A percentile compares a stretch with the other conserved stretches of the same genome.
Conservation (phyloP, 139 green algal species). For the Ettlia oleoabundans region DNA sequence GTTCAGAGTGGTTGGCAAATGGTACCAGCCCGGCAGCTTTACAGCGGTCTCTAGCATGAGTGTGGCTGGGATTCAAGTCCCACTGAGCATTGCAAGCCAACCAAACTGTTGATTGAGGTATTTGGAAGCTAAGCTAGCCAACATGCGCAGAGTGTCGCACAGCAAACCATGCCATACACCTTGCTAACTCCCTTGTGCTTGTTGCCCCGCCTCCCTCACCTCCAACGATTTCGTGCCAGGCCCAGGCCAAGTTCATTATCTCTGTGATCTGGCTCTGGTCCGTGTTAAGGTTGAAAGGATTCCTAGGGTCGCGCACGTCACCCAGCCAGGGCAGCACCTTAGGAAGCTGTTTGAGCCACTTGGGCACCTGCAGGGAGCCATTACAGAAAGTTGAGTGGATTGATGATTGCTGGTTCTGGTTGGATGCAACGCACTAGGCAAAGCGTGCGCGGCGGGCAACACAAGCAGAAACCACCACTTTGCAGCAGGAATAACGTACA, state of each 20-base stretch:
- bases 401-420: too few species aligned
- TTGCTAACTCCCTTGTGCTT: too few species aligned
- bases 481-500: background rate
- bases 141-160: too few species aligned
- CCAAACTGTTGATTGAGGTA: too few species aligned
- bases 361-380: background rate
- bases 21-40: too few species aligned
- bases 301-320: background rate
- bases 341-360: constrained; percentile 6
- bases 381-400: background rate
- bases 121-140: too few species aligned
- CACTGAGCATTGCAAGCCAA: too few species aligned
- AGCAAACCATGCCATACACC: too few species aligned
- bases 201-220: too few species aligned
- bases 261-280: constrained; percentile 12
- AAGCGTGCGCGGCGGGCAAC: background rate
- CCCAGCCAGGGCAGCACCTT: constrained; percentile 2
- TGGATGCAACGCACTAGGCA: background rate
- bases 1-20: too few species aligned
- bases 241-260: constrained; percentile 2
- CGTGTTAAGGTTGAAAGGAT: background rate
- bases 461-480: background rate
- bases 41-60: too few species aligned
- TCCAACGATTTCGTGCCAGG: constrained; percentile 17
- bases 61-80: too few species aligned